Evolutionary conservation across 1,284 basidiomycete genomes (phyloP), one percentile per base, ranked within the genome.

Genomic region (Hemileia vastatrix): DNA sequence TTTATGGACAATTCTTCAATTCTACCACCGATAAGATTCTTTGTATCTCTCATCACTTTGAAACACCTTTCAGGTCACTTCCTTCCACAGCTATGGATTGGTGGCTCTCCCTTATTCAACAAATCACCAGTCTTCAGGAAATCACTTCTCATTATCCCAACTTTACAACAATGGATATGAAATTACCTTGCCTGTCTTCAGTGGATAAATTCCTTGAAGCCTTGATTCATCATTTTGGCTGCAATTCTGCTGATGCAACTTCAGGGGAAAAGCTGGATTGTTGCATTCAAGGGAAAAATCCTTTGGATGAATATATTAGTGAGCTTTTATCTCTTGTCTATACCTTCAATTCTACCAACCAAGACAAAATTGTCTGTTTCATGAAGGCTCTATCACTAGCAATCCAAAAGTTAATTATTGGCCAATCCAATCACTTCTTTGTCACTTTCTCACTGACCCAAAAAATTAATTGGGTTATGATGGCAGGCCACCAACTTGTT

Each of bases 281-380:
- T 15, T 59, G 57, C 18, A 40, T 33, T 18, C 57, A 59, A 13
- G 2, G 23, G 1, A 27, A 44, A 18, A 15, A n/a, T 8, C 19
- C 40, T 1, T 40, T 59, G n/a, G 57, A 18, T 6, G 49, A 59
- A 13, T 59, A 59, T 33, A 59, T n/a, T n/a, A n/a, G n/a, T n/a
- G n/a, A n/a, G n/a, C n/a, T n/a, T n/a, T n/a, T n/a, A n/a, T n/a
- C n/a, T n/a, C n/a, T n/a, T n/a, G n/a, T n/a, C n/a, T n/a, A n/a
- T n/a, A n/a, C n/a, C n/a, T n/a, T n/a, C n/a, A n/a, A n/a, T n/a
- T n/a, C n/a, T n/a, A n/a, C n/a, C n/a, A n/a, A n/a, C n/a, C n/a
- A n/a, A n/a, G n/a, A n/a, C n/a, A n/a, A n/a, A n/a, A n/a, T n/a
- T n/a, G n/a, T n/a, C n/a, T n/a, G n/a, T n/a, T n/a, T n/a, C n/a